These are phyloP conservation scores for Lachnellula occidentalis DNA, from an alignment of 2,329 filamentous ascomycete genomes.

Conservation along the genomic window DNA sequence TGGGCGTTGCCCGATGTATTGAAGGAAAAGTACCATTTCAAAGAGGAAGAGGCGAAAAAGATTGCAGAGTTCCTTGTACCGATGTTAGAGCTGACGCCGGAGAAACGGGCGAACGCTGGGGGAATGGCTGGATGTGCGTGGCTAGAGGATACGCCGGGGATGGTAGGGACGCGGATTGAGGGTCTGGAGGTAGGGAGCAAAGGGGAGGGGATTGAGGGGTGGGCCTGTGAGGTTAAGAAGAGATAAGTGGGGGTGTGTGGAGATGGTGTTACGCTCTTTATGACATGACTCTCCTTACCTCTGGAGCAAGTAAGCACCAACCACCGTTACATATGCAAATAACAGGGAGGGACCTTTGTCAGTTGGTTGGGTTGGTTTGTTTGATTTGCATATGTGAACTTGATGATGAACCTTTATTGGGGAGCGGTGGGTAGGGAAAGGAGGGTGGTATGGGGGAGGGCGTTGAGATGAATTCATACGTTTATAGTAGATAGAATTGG, in stretches of 20 bases:
- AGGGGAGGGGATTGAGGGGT: constrained; percentile 91
- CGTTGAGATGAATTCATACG: not conserved
- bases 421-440: not conserved
- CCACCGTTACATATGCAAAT: not conserved
- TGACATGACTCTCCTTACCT: too few species aligned
- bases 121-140: constrained; percentile 87
- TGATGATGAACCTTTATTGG: not conserved
- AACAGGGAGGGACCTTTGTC: not conserved
- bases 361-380: too few species aligned
- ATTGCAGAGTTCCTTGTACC: constrained; percentile 80
- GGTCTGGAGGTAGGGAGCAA: constrained; percentile 71
- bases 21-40: constrained; percentile 95
- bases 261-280: too few species aligned
- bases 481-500: constrained; percentile 1
- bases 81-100: constrained; percentile 85
- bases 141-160: constrained; percentile 79
- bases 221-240: constrained; percentile 84
- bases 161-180: constrained; percentile 73
- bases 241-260: not conserved
- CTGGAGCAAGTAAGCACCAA: too few species aligned
- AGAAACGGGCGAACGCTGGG: constrained; percentile 87
- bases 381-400: too few species aligned
- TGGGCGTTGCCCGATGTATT: constrained; percentile 94
- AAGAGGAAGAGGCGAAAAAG: constrained; percentile 70
- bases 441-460: not conserved